Evolutionary conservation across 1,284 basidiomycete genomes (phyloP), one percentile per base, ranked within the genome.

Genomic region (Cerrena zonata): DNA sequence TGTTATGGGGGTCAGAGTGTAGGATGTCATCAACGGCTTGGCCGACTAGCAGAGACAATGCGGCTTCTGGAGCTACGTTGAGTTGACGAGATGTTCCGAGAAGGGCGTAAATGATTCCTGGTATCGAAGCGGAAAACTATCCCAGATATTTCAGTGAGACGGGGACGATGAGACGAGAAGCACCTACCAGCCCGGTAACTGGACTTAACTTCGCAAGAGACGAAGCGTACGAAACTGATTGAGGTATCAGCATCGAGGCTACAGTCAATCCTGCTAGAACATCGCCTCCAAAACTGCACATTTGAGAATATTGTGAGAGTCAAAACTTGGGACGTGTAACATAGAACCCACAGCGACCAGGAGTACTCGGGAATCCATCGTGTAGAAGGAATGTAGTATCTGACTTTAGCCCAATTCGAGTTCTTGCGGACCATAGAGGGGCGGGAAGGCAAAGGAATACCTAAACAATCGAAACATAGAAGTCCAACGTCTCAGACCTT

Each of bases 191-290:
- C 43, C 94, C 94, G 37, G 89, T 79, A 0, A 89, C 79, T 21
- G 92, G 90, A 56, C 80, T 86, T 36, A 94, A 71, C 54, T 85
- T 81, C 7, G 93, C 92, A 4, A 97, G 73, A 2, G 89, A 86
- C 1, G 86, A 85, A 2, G 92, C 92, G 64, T 96, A 97, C 60
- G 89, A 91, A 68, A 97, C 89, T 1, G 89, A 91, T 66, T 93
- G 91, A 2, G 94, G 94, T 56, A 96, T 90, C 44, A 96, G 76
- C 71, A 96, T 84, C 53, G 87, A 91, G 5, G 93, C 89, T 5
- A 95, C 83, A 0, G 93, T 94, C 15, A 94, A 62, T 3, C 92
- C 94, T 12, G 91, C 90, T 0, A 91, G 74, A 5, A 91, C 59
- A 66, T 96, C 93, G 11, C 91, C 91, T 5, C 79, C 78, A 25